Percentiles rank a stretch among this genome's conserved stretches.
phyloP scores from a whole-genome alignment of 352 stramenopile species.

The Pythium oligandrum region DNA sequence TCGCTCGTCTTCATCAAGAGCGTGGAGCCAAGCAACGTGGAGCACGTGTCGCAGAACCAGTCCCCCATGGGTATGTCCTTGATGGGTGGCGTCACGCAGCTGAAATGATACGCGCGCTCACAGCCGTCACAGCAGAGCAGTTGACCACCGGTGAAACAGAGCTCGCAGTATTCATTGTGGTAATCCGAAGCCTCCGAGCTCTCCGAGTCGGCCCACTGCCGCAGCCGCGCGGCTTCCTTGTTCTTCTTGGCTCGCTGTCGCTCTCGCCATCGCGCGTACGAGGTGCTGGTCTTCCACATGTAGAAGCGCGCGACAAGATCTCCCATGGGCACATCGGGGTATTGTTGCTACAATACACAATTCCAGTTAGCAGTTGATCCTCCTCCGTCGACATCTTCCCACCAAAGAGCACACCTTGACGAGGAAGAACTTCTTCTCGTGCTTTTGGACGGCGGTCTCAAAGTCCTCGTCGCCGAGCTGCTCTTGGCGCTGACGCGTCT shows the following conservation, averaged over 20 bases:
- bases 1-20: conserved; percentile 8
- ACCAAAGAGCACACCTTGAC: conserved; percentile 33
- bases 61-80: conserved; percentile 44
- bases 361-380: not conserved
- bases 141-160: conserved; percentile 61
- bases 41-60: conserved; percentile 56
- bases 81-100: conserved; percentile 63
- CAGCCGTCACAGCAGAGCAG: conserved; percentile 68
- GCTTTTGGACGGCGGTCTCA: conserved; percentile 26
- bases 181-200: conserved; percentile 31
- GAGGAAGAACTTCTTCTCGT: conserved; percentile 61
- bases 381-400: too few species aligned
- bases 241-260: conserved; percentile 30
- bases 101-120: conserved; percentile 64
- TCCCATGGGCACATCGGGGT: conserved; percentile 25
- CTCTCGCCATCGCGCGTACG: conserved; percentile 45
- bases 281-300: conserved; percentile 54
- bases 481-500: conserved; percentile 18
- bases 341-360: conserved; percentile 31
- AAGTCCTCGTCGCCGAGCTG: conserved; percentile 35
- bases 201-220: conserved; percentile 36
- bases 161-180: conserved; percentile 58
- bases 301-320: conserved; percentile 67
- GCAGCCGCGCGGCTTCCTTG: conserved; percentile 40
- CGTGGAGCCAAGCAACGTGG: conserved; percentile 18